A percentile compares a stretch with the other conserved stretches of the same genome.
phyloP scores from a whole-genome alignment of 352 stramenopile genomes.

The Phytophthora pini region DNA sequence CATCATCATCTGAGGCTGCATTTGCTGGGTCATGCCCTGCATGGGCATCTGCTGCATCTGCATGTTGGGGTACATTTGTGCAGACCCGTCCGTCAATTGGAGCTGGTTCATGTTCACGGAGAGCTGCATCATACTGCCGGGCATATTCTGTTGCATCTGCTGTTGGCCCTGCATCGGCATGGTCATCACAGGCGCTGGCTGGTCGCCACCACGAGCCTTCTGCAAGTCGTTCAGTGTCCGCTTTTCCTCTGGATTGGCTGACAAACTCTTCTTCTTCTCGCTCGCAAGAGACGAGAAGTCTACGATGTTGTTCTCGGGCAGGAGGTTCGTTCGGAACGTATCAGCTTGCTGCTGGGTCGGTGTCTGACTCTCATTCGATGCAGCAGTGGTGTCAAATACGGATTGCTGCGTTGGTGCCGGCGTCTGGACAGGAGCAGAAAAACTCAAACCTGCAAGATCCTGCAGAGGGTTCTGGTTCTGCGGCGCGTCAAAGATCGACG shows the following conservation, averaged over 20 bases:
- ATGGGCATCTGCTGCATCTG: conserved; percentile 49
- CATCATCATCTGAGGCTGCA: conserved; percentile 44
- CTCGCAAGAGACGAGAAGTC: conserved; percentile 62
- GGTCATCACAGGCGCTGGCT: conserved; percentile 48
- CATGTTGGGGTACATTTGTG: conserved; percentile 48
- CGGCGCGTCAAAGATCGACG: conserved; percentile 50
- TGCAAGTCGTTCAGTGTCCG: conserved; percentile 70
- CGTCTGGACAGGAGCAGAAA: conserved; percentile 28
- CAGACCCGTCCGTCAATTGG: conserved; percentile 32
- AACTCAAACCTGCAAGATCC: conserved; percentile 65
- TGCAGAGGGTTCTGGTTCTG: conserved; percentile 49
- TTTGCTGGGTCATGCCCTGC: not conserved
- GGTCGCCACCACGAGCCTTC: conserved; percentile 43
- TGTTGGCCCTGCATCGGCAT: conserved; percentile 43
- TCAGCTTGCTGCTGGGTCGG: conserved; percentile 23
- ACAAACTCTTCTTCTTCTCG: conserved; percentile 54
- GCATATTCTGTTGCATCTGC: conserved; percentile 35
- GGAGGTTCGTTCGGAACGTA: conserved; percentile 54
- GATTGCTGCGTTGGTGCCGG: conserved; percentile 11
- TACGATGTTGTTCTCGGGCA: conserved; percentile 76
- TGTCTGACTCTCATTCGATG: conserved; percentile 3
- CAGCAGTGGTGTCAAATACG: conserved; percentile 9
- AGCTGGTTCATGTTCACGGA: conserved; percentile 53
- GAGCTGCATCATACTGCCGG: conserved; percentile 43
- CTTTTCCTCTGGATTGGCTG: conserved; percentile 39